Conservation (phyloP, 2,329 filamentous ascomycete species). For the Alternaria sp. region DNA sequence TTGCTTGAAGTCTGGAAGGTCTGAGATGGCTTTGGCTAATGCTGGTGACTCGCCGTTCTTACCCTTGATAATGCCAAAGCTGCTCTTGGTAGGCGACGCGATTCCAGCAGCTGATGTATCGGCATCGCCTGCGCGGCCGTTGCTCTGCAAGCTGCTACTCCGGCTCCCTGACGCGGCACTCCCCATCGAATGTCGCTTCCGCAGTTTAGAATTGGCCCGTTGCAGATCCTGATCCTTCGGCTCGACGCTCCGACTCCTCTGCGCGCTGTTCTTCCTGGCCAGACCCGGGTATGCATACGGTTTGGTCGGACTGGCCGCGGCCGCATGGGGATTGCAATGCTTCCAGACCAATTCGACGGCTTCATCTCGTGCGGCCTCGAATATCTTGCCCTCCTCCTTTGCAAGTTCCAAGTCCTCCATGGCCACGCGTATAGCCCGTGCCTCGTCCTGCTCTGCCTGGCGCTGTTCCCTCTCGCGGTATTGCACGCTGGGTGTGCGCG, state of each 20-base stretch:
- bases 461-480: conserved; percentile 77
- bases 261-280: conserved; percentile 73
- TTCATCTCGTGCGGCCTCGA: conserved; percentile 75
- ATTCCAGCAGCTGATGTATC: conserved; percentile 27
- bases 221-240: conserved; percentile 40
- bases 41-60: conserved; percentile 40
- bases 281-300: conserved; percentile 63
- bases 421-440: conserved; percentile 70
- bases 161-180: conserved; percentile 38
- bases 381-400: conserved; percentile 65
- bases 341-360: conserved; percentile 80
- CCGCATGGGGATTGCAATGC: conserved; percentile 72
- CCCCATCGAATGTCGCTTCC: conserved; percentile 47
- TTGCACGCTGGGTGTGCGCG: conserved; percentile 64
- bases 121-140: conserved; percentile 41
- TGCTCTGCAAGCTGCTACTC: conserved; percentile 49
- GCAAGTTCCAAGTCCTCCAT: conserved; percentile 76
- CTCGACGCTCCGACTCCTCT: conserved; percentile 56
- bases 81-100: conserved; percentile 29
- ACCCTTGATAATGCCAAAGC: conserved; percentile 19
- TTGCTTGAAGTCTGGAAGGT: conserved; percentile 37
- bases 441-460: conserved; percentile 84
- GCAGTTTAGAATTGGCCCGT: conserved; percentile 39
- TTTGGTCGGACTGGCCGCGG: conserved; percentile 62
- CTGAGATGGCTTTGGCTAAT: conserved; percentile 40